Base-by-base conservation (phyloP, 2,329 filamentous ascomycete genomes). In the Aureobasidium namibiae region DNA sequence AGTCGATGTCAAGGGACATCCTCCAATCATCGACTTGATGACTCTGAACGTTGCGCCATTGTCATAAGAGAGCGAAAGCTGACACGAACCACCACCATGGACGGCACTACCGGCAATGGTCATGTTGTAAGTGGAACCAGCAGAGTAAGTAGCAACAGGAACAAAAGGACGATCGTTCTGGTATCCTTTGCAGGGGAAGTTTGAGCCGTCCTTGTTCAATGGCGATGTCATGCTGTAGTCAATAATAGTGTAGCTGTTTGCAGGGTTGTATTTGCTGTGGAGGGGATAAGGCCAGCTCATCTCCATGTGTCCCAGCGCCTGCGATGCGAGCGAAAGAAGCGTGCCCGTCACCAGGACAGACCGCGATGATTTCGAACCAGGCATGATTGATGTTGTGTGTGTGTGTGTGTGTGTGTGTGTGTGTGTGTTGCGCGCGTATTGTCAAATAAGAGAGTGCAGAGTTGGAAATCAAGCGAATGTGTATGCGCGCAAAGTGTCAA, bases 161-260 rank as follows among this genome's bases (percentile, higher is more conserved):
- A 75, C 71, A 63, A 83, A 82, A 1, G 74, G 67, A 16, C 68
- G 69, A 61, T 81, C 78, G 34, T 71, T 73, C 61, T 81, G 78
- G 57, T 84, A 83, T 11, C 86, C 85, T 76, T 91, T 91, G 81
- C 89, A 94, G 5, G 89, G 86, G 71, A 83, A 94, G 73, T 91
- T 81, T 61, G 78, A 77, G 26, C 86, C 86, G 61, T 78, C 75
- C 21, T 76, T 68, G 2, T 73, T 69, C 49, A 94, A 78, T 2
- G 89, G 89, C 16, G 79, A 78, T 36, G 84, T 89, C 75, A 90
- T 89, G 65, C 81, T 82, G 76, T 87, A 90, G 75, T 92, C 87
- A 68, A 83, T 78, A 56, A 65, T 44, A 58, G 79, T 72, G 59
- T 74, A 73, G 13, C 66, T 63, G 36, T 71, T 72, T 44, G 75